A percentile compares a stretch with the other conserved stretches of the same genome.
These are phyloP conservation scores for Trichosporon coremiiforme DNA, from an alignment of 1,284 basidiomycete genomes.

Conservation along the genomic window DNA sequence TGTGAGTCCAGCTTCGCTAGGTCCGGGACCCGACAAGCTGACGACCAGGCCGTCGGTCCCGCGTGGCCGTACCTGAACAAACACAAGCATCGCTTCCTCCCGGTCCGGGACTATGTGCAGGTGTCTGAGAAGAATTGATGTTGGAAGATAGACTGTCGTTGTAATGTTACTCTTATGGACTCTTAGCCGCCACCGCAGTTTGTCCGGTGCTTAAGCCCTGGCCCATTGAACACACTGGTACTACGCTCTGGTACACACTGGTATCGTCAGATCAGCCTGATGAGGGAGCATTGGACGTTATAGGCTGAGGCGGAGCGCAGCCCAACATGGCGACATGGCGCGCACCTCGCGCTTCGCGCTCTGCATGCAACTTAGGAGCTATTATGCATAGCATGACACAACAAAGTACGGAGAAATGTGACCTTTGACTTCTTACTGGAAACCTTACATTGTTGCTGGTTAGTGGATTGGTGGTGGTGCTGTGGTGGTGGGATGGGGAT, in stretches of 20 bases:
- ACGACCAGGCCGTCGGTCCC: slow-evolving; percentile 38
- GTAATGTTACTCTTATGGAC: slow-evolving; percentile 4
- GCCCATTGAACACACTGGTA: too few species aligned
- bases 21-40: too few species aligned
- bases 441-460: background rate
- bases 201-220: too few species aligned
- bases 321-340: too few species aligned
- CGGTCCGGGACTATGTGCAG: slow-evolving; percentile 34
- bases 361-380: background rate
- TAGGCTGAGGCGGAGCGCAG: too few species aligned
- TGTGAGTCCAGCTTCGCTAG: too few species aligned
- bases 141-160: background rate
- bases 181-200: background rate
- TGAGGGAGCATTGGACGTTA: too few species aligned
- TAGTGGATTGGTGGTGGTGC: slow-evolving; percentile 3
- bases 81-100: slow-evolving; percentile 45
- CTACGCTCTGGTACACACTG: too few species aligned
- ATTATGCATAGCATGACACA: slow-evolving; percentile 16
- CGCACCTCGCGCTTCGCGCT: too few species aligned
- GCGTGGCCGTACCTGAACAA: slow-evolving; percentile 49
- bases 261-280: too few species aligned
- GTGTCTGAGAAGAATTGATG: background rate
- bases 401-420: background rate
- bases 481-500: background rate
- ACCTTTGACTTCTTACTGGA: background rate